These are phyloP conservation scores for Aspergillus felis DNA, from an alignment of 2,329 filamentous ascomycete genomes.

Conservation along the genomic window DNA sequence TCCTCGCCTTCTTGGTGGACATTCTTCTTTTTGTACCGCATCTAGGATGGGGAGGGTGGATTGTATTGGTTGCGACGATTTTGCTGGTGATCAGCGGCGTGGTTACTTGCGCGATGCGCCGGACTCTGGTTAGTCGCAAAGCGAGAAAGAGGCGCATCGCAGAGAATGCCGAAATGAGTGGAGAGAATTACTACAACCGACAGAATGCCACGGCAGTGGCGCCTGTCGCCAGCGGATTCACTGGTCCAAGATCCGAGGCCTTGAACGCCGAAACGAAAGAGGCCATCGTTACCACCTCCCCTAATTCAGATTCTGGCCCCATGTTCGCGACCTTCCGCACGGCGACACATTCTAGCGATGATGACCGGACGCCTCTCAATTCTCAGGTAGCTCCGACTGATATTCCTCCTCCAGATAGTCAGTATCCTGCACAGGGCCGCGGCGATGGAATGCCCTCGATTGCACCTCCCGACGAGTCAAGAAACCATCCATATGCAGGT, in stretches of 20 bases:
- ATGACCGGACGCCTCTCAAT: slow-evolving; percentile 41
- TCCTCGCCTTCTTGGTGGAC: slow-evolving; percentile 88
- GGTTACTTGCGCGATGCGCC: slow-evolving; percentile 90
- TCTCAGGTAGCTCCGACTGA: slow-evolving; percentile 29
- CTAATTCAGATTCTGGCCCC: slow-evolving; percentile 48
- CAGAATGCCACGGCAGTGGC: slow-evolving; percentile 37
- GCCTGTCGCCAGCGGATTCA: slow-evolving; percentile 14
- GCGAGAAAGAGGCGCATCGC: slow-evolving; percentile 88
- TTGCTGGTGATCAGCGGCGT: slow-evolving; percentile 77
- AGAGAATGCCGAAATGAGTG: slow-evolving; percentile 96
- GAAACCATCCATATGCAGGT: slow-evolving; percentile 36
- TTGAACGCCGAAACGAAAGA: slow-evolving; percentile 53
- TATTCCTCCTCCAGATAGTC: slow-evolving; percentile 21
- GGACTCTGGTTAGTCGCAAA: slow-evolving; percentile 85
- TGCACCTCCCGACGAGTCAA: slow-evolving; percentile 35
- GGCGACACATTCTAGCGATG: slow-evolving; percentile 31
- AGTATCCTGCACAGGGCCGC: slow-evolving; percentile 27
- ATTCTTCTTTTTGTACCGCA: slow-evolving; percentile 93
- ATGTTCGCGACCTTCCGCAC: slow-evolving; percentile 46
- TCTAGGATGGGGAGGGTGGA: slow-evolving; percentile 88
- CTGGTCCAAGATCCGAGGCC: slow-evolving; percentile 10
- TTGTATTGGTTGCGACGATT: slow-evolving; percentile 85
- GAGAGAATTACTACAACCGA: slow-evolving; percentile 81
- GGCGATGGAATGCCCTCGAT: slow-evolving; percentile 29
- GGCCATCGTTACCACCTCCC: slow-evolving; percentile 54